A percentile compares a stretch with the other conserved stretches of the same genome.
These are phyloP conservation scores for Lotmaria passim DNA, from an alignment of 208 protist species.

Conservation along the genomic window DNA sequence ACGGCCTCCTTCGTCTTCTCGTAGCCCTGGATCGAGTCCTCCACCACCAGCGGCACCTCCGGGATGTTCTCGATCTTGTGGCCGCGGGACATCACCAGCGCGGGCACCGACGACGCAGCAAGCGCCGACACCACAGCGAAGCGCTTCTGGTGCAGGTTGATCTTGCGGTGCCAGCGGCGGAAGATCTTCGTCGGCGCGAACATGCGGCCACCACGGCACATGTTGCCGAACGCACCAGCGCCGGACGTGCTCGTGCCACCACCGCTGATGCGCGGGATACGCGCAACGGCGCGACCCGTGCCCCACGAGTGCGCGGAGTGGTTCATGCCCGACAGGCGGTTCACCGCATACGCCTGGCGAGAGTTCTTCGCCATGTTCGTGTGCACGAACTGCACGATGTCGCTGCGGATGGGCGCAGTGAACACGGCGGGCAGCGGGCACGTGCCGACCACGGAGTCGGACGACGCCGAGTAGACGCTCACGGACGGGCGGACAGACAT, in stretches of 20 bases:
- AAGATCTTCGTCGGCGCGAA: constrained; percentile 98
- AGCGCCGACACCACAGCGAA: constrained; percentile 98
- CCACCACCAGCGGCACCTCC: constrained; percentile 97
- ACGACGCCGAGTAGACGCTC: constrained; percentile 86
- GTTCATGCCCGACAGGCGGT: constrained; percentile 95
- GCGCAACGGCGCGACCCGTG: constrained; percentile 99
- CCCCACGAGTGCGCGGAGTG: constrained; percentile 99
- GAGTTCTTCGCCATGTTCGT: constrained; percentile 98
- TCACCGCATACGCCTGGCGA: constrained; percentile 97
- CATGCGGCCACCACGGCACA: constrained; percentile 99
- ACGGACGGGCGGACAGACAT: constrained; percentile 88
- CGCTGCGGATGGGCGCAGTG: constrained; percentile 84
- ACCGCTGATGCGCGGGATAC: constrained; percentile 99
- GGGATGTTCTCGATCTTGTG: constrained; percentile 96
- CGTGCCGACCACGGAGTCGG: constrained; percentile 75
- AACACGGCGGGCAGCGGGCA: constrained; percentile 81
- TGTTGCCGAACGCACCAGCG: constrained; percentile 99
- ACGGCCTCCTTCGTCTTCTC: constrained; percentile 97
- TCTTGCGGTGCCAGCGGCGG: constrained; percentile 97
- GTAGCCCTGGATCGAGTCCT: constrained; percentile 87
- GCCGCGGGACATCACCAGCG: constrained; percentile 98
- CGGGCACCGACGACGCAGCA: constrained; percentile 95
- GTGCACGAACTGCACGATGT: constrained; percentile 95
- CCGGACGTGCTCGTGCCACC: constrained; percentile 98
- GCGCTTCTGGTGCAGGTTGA: constrained; percentile 97